These are phyloP conservation scores for Fusarium subglutinans DNA, from an alignment of 2,329 filamentous ascomycete species.

Conservation along the genomic window DNA sequence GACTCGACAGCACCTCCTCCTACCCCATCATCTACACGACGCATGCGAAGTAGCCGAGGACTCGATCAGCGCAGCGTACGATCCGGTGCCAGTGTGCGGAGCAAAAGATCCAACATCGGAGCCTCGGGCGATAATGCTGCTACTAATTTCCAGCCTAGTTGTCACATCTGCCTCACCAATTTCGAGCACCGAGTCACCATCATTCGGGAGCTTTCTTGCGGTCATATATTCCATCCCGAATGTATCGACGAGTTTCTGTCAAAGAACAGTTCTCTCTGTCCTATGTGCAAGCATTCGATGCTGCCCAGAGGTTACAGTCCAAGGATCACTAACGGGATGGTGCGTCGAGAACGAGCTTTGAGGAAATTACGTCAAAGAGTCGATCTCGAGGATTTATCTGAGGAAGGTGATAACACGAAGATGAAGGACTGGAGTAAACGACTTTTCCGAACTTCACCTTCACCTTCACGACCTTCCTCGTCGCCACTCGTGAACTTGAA, in stretches of 20 bases:
- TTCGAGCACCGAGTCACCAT: slow-evolving; percentile 75
- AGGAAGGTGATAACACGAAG: slow-evolving; percentile 48
- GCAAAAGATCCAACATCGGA: slow-evolving; percentile 51
- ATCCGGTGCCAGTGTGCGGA: slow-evolving; percentile 47
- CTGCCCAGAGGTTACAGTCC: slow-evolving; percentile 75
- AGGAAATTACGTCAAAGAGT: slow-evolving; percentile 67
- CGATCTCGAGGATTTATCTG: slow-evolving; percentile 51
- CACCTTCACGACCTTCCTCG: slow-evolving; percentile 20
- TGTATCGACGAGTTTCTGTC: slow-evolving; percentile 89
- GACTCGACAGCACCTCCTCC: slow-evolving; percentile 49
- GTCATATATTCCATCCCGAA: slow-evolving; percentile 91
- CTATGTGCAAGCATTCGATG: slow-evolving; percentile 87
- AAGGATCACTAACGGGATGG: slow-evolving; percentile 84
- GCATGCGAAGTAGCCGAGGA: slow-evolving; percentile 44
- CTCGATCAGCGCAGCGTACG: slow-evolving; percentile 43
- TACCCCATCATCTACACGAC: slow-evolving; percentile 49
- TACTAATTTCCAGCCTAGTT: slow-evolving; percentile 78
- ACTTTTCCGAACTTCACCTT: slow-evolving; percentile 45
- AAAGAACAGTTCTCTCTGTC: slow-evolving; percentile 85
- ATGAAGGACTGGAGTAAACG: slow-evolving; percentile 50
- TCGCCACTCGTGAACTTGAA: slow-evolving; percentile 44
- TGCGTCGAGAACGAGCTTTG: slow-evolving; percentile 78
- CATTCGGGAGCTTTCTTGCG: slow-evolving; percentile 87
- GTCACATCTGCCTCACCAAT: slow-evolving; percentile 89
- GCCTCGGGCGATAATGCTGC: slow-evolving; percentile 51